These are phyloP conservation scores for Pythium chondricola DNA, from an alignment of 352 stramenopile species.

Conservation along the genomic window DNA sequence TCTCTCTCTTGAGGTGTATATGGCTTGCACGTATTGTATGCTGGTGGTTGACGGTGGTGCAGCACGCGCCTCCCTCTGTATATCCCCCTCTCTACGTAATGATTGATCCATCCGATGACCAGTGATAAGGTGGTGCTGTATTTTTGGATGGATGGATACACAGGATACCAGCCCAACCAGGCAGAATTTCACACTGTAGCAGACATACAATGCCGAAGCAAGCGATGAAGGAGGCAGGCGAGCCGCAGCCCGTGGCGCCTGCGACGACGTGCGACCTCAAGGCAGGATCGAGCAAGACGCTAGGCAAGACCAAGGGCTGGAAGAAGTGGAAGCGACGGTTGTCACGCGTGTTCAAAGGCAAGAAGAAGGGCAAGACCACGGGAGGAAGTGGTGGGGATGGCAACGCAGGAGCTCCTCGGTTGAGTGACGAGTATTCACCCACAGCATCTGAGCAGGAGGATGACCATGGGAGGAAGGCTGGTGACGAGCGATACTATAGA, in stretches of 20 bases:
- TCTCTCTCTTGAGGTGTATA: neutral
- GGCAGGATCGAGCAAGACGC: no score
- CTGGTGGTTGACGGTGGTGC: no score
- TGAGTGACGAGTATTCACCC: neutral
- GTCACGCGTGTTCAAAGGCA: constrained; percentile 13
- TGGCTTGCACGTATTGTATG: neutral
- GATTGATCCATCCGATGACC: no score
- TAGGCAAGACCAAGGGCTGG: constrained; percentile 17
- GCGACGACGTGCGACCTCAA: no score
- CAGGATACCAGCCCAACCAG: no score
- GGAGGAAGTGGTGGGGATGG: neutral
- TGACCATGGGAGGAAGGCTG: neutral
- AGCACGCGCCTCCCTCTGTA: no score
- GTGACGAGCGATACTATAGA: neutral
- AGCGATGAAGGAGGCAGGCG: neutral
- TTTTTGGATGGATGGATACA: constrained; percentile 4
- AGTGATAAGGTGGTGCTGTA: no score
- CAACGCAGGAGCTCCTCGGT: neutral
- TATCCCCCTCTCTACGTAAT: no score
- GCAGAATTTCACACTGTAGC: no score
- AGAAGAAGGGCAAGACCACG: constrained; percentile 2
- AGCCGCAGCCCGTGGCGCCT: neutral
- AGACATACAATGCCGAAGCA: constrained; percentile 2
- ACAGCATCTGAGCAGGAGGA: neutral
- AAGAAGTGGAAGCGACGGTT: constrained; percentile 19